A percentile compares a stretch with the other conserved stretches of the same genome.
These are phyloP conservation scores for Aspergillus steynii DNA, from an alignment of 495 filamentous ascomycete genomes.

Conservation along the genomic window DNA sequence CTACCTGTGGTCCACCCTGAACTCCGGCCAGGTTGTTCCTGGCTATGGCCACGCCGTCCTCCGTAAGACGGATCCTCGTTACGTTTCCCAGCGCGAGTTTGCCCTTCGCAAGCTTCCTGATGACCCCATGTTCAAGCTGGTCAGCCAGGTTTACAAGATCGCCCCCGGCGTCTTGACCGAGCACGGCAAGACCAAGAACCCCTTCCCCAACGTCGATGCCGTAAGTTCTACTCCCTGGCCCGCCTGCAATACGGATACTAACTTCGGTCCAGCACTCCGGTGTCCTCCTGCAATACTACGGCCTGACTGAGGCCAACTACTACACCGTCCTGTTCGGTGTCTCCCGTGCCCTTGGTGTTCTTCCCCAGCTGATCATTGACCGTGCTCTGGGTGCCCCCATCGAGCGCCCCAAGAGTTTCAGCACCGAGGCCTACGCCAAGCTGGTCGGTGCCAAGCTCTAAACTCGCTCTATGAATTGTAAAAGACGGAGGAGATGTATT, in stretches of 20 bases:
- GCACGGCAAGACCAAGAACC: constrained; percentile 99
- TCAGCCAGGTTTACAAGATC: constrained; percentile 99
- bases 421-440: constrained; percentile 94
- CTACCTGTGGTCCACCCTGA: constrained; percentile 97
- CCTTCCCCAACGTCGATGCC: constrained; percentile 71
- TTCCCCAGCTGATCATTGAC: constrained; percentile 99
- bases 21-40: constrained; percentile 91
- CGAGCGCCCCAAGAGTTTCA: constrained; percentile 91
- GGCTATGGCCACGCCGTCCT: constrained; percentile 99
- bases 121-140: constrained; percentile 99
- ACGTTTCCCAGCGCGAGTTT: constrained; percentile 95
- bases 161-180: constrained; percentile 95
- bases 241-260: constrained; percentile 29
- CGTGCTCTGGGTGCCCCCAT: constrained; percentile 79
- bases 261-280: constrained; percentile 69
- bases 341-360: constrained; percentile 93
- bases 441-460: constrained; percentile 89
- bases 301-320: constrained; percentile 97
- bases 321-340: constrained; percentile 99
- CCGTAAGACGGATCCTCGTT: constrained; percentile 98
- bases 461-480: constrained; percentile 33
- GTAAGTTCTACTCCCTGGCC: constrained; percentile 41
- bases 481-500: constrained; percentile 11
- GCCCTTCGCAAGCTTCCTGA: constrained; percentile 88
- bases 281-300: constrained; percentile 99